Conservation (phyloP, 306 rosid genomes). For the Lablab purpureus region DNA sequence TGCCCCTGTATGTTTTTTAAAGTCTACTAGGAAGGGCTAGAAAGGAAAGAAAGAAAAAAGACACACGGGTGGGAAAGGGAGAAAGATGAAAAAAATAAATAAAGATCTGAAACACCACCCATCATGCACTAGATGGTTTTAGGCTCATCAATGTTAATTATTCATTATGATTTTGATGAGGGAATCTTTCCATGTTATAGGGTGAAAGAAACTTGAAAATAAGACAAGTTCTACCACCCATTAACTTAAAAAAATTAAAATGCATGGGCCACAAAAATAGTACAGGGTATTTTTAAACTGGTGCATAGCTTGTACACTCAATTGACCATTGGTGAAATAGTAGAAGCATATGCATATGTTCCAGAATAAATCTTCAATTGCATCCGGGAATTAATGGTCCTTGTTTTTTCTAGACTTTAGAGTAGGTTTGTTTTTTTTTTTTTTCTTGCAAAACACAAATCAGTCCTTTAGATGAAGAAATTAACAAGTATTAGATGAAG, state of each 20-base stretch:
- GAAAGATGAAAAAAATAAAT: background rate
- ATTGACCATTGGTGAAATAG: conserved; percentile 43
- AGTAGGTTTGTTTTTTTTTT: background rate
- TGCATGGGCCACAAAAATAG: conserved; percentile 35
- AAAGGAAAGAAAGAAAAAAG: conserved; percentile 36
- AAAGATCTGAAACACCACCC: conserved; percentile 49
- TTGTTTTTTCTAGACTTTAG: conserved; percentile 17
- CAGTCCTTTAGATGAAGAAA: conserved; percentile 34
- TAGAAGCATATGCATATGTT: conserved; percentile 34
- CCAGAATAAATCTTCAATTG: conserved; percentile 29
- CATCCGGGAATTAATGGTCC: conserved; percentile 45
- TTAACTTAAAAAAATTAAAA: conserved; percentile 7
- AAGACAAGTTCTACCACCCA: conserved; percentile 63
- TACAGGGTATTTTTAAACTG: conserved; percentile 27
- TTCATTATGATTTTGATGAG: conserved; percentile 55
- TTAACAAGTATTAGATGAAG: conserved; percentile 32
- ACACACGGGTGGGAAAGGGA: conserved; percentile 17
- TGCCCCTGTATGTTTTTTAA: conserved; percentile 23
- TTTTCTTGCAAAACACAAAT: background rate
- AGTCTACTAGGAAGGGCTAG: conserved; percentile 19
- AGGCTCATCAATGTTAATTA: conserved; percentile 51
- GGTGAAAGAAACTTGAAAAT: conserved; percentile 60
- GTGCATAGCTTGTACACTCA: conserved; percentile 40
- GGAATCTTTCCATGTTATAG: conserved; percentile 90
- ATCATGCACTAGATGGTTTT: conserved; percentile 52